Evolutionary conservation across 148 eudicot species (phyloP), one percentile per base, ranked within the genome.

Genomic region (Chenopodium formosanum): DNA sequence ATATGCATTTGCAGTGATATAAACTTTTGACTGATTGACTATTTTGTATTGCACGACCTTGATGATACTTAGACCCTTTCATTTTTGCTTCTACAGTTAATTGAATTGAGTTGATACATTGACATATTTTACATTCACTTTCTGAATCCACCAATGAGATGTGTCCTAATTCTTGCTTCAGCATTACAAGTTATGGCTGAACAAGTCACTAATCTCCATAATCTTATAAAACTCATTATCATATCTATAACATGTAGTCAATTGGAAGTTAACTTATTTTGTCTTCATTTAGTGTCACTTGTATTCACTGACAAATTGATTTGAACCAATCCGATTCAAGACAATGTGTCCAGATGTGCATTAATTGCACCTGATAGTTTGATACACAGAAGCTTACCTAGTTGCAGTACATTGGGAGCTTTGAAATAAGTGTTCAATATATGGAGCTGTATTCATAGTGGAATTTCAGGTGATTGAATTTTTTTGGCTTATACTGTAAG

Each of bases 31-130:
- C 53, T 40, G 14, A 68, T 32, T 40, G 14, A 29, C 29, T 47
- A 4, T 78, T 50, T 70, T 64, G 76, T 44, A 22, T 65, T 53
- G 47, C 25, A 19, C 22, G 79, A 1, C 29, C 79, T 77, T 77
- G 48, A 63, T 77, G n/a, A 40, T 77, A 37, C 70, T 63, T 60
- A 37, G 70, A 13, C 69, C 47, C 19, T 31, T 58, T 11, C 32
- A 27, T 29, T 6, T 58, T 31, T 32, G 46, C 14, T 31, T 29
- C 7, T 9, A 22, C n/a, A 40, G 40, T 70, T 48, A 48, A 12
- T 48, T 48, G 16, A 50, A 50, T 50, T 50, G 53, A 50, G 74
- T 71, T 72, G 12, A 25, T 72, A n/a, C 31, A 46, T 40, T 72
- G 75, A 46, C 22, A 17, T 14, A 0, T 70, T 70, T 37, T 70